Conservation (phyloP, 176 grass and related monocot species). For the Oropetium thomaeum region DNA sequence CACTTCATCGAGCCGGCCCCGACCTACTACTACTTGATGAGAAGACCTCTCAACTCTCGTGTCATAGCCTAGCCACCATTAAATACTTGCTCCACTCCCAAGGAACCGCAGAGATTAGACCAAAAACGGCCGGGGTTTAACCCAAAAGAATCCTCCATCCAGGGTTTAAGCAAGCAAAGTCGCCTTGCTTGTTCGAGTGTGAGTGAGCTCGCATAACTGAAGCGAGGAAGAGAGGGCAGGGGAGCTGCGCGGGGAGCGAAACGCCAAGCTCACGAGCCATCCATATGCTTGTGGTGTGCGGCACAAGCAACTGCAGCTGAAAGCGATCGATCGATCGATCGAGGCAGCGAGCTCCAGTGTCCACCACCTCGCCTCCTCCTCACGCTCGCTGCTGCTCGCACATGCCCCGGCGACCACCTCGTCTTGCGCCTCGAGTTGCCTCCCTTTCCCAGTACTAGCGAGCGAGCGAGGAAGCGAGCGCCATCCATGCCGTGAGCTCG, state of each 20-base stretch:
- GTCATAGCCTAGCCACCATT: slow-evolving; percentile 3
- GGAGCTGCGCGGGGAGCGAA: background rate
- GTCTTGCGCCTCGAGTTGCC: background rate
- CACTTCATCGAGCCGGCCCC: slow-evolving; percentile 17
- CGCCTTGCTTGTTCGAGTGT: background rate
- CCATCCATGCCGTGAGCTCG: slow-evolving; percentile 29
- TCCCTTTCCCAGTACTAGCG: slow-evolving; percentile 1
- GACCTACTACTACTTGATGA: slow-evolving; percentile 27
- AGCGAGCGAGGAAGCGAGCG: background rate
- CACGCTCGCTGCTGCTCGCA: slow-evolving; percentile 39
- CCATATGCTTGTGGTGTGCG: slow-evolving; percentile 56
- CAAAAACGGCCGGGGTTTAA: slow-evolving; percentile 32
- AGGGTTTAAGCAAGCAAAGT: slow-evolving; percentile 33
- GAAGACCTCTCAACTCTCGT: slow-evolving; percentile 33
- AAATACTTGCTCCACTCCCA: slow-evolving; percentile 29
- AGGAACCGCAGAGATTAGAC: slow-evolving; percentile 31
- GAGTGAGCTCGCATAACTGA: background rate
- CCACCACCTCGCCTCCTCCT: background rate
- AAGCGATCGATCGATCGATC: slow-evolving; percentile 5
- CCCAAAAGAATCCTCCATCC: background rate
- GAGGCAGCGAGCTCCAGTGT: background rate
- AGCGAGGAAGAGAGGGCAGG: background rate
- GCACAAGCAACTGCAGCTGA: slow-evolving; percentile 44
- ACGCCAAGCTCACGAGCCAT: background rate
- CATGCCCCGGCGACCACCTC: slow-evolving; percentile 42